Percentiles rank a stretch among this genome's conserved stretches.
phyloP scores from a whole-genome alignment of 768 basidiomycete species.

The Coprinellus micaceus region DNA sequence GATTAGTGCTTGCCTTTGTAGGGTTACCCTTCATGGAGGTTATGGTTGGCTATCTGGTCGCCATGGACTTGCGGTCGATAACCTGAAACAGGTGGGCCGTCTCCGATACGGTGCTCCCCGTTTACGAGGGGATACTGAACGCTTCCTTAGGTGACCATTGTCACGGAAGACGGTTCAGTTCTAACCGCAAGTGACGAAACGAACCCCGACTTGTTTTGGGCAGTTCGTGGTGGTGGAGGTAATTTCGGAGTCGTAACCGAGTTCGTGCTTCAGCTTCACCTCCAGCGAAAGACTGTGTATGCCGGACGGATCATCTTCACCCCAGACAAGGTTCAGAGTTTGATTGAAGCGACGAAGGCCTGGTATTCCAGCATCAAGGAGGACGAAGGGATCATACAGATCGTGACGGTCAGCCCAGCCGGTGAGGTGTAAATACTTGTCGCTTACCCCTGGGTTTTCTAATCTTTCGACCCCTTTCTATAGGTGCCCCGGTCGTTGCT shows the following conservation, averaged over 20 bases:
- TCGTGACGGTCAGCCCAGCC: slow-evolving; percentile 32
- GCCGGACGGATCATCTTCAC: slow-evolving; percentile 38
- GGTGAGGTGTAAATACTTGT: slow-evolving; percentile 23
- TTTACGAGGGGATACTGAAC: background rate
- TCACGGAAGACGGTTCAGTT: slow-evolving; percentile 41
- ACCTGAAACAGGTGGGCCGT: slow-evolving; percentile 33
- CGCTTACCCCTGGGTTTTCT: background rate
- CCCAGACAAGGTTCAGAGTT: slow-evolving; percentile 23
- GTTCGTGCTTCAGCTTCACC: slow-evolving; percentile 47
- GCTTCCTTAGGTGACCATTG: slow-evolving; percentile 35
- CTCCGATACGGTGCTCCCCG: background rate
- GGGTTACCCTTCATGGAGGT: slow-evolving; percentile 55
- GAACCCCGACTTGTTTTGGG: slow-evolving; percentile 49
- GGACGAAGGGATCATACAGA: slow-evolving; percentile 32
- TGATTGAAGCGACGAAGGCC: slow-evolving; percentile 28
- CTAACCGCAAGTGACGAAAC: slow-evolving; percentile 33
- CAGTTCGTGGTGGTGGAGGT: slow-evolving; percentile 48
- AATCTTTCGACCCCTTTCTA: background rate
- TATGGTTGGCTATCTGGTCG: slow-evolving; percentile 48
- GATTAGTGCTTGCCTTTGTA: slow-evolving; percentile 34
- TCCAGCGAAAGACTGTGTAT: slow-evolving; percentile 48
- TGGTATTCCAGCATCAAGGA: slow-evolving; percentile 39
- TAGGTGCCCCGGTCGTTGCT: slow-evolving; percentile 32
- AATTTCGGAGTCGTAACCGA: slow-evolving; percentile 58
- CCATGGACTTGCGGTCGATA: slow-evolving; percentile 47